phyloP scores from a whole-genome alignment of 768 basidiomycete species.

The Leccinum broughii region DNA sequence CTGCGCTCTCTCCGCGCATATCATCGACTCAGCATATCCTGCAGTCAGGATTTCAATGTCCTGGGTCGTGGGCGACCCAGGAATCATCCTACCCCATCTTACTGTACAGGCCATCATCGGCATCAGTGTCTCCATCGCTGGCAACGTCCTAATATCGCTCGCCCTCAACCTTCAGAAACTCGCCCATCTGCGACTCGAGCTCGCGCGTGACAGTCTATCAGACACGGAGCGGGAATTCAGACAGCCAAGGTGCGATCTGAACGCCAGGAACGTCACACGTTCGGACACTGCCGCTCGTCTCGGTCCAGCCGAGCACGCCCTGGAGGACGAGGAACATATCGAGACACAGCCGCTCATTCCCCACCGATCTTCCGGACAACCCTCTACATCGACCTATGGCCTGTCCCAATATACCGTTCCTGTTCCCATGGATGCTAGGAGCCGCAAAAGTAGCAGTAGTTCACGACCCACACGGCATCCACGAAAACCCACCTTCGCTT shows the following conservation, averaged over 20 bases:
- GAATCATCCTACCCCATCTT: conserved; percentile 53
- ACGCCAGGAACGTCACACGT: neutral
- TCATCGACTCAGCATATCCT: neutral
- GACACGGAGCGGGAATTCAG: conserved; percentile 18
- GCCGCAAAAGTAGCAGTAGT: conserved; percentile 27
- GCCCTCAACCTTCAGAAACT: conserved; percentile 94
- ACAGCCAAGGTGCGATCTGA: conserved; percentile 1
- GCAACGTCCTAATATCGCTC: conserved; percentile 86
- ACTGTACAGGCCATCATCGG: conserved; percentile 65
- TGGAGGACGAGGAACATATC: conserved; percentile 10
- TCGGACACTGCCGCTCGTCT: conserved; percentile 3
- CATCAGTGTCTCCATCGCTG: conserved; percentile 77
- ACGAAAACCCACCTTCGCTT: conserved; percentile 34
- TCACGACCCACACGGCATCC: conserved; percentile 21
- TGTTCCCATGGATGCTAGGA: conserved; percentile 23
- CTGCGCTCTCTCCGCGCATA: no score
- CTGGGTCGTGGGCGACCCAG: conserved; percentile 18
- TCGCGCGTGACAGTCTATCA: conserved; percentile 26
- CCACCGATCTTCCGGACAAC: conserved; percentile 25
- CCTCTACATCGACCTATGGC: conserved; percentile 23
- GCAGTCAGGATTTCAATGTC: conserved; percentile 10
- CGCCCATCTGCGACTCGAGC: conserved; percentile 73
- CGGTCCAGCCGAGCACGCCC: conserved; percentile 10
- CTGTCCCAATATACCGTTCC: conserved; percentile 4
- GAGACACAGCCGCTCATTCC: conserved; percentile 33